Conservation (phyloP, 2,329 filamentous ascomycete genomes). For the Colletotrichum ledebouriae region DNA sequence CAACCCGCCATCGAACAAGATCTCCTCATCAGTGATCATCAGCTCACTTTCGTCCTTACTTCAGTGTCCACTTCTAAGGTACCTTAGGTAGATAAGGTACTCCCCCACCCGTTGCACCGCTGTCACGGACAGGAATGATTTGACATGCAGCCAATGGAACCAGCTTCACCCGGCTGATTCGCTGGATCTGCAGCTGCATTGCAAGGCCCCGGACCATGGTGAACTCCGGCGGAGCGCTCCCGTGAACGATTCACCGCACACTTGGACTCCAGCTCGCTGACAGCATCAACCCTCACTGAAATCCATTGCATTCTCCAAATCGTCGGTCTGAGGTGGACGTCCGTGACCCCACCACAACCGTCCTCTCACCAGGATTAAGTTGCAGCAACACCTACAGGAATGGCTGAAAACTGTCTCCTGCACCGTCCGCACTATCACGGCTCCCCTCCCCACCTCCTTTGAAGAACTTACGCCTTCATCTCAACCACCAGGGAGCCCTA, state of each 20-base stretch:
- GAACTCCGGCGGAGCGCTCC: slow-evolving; percentile 19
- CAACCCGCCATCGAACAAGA: not conserved
- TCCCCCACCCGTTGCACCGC: slow-evolving; percentile 2
- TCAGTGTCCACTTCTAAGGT: not conserved
- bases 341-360: not conserved
- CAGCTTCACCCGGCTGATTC: slow-evolving; percentile 24
- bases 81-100: no score
- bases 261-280: slow-evolving; percentile 11
- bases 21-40: not conserved
- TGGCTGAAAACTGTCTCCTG: not conserved
- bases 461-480: not conserved
- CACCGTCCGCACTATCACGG: not conserved
- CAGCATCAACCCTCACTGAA: slow-evolving; percentile 5
- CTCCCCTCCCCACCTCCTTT: not conserved
- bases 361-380: not conserved
- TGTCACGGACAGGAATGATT: slow-evolving; percentile 28
- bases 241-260: slow-evolving; percentile 8
- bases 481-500: not conserved
- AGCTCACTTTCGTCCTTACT: slow-evolving; percentile 17
- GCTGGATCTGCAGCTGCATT: slow-evolving; percentile 32
- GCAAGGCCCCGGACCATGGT: slow-evolving; percentile 18
- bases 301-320: not conserved
- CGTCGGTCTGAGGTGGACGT: not conserved
- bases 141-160: slow-evolving; percentile 31
- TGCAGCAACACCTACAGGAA: not conserved